Base-by-base conservation (phyloP, 1,284 basidiomycete species). In the Ustilago tritici region DNA sequence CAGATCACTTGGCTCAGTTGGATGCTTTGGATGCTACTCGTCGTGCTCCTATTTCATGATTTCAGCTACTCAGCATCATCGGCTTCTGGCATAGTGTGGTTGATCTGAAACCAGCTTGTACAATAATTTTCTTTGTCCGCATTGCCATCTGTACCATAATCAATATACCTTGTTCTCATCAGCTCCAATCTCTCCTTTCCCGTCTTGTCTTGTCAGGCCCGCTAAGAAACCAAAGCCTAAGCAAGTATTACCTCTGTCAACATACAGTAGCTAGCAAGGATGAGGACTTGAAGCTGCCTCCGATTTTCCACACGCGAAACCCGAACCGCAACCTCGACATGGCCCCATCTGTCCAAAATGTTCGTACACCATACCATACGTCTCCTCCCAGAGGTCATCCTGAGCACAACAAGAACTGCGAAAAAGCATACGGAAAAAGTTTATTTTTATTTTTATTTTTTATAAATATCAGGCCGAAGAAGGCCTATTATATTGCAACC, bases 1-100 rank as follows among this genome's bases (percentile, higher is more conserved):
- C 70, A 6, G 76, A 80, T 40, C 69, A 78, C 49, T 53, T 78
- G n/a, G 68, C 76, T 28, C 65, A 78, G 47, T 61, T 78, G 6
- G 75, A 77, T 19, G 61, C 70, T 19, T 14, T 75, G 34, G 49
- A 62, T 47, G 14, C 71, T 46, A 46, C 8, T 46, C 43, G 43
- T 46, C 43, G 43, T 46, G 43, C n/a, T 17, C n/a, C 43, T 8
- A 46, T 38, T 34, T 50, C 36, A 11, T 32, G 23, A 36, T 34
- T 2, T 31, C 23, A 28, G 23, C 23, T 28, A 28, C 23, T 28
- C 23, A 28, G 23, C 23, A 28, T 28, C 23, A 28, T 28, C 23
- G 23, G 23, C 23, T 28, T 28, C 23, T 28, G 23, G 23, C 23
- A 28, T 28, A 28, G 3, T 28, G 23, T 28, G 23, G 23, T 17